Percentiles rank a stretch among this genome's conserved stretches.
phyloP scores from a whole-genome alignment of 768 basidiomycete species.

The Russula ochroleuca region DNA sequence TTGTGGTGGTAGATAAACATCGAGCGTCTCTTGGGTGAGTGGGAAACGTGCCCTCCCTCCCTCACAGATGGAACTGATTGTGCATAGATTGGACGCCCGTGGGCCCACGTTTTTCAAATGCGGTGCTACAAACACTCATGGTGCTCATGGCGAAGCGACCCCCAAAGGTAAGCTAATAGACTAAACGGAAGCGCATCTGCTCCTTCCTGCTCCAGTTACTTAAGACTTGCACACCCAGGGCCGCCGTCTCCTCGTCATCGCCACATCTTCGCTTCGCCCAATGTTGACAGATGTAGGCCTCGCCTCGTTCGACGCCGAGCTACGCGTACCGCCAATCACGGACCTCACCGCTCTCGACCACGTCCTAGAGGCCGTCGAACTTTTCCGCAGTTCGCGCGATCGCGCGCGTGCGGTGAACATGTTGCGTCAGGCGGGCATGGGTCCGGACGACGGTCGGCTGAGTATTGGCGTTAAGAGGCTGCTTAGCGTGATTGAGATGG shows the following conservation, averaged over 20 bases:
- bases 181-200: neutral
- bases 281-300: constrained; percentile 87
- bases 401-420: constrained; percentile 55
- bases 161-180: constrained; percentile 67
- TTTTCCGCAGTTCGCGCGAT: constrained; percentile 61
- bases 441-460: constrained; percentile 42
- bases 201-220: neutral
- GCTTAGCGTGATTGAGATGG: constrained; percentile 91
- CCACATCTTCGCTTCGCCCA: constrained; percentile 84
- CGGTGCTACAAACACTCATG: constrained; percentile 83
- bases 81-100: constrained; percentile 99
- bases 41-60: too few relatives aligned
- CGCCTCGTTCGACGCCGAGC: constrained; percentile 80
- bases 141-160: constrained; percentile 86
- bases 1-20: constrained; percentile 94
- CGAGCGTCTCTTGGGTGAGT: constrained; percentile 84
- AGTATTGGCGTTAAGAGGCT: constrained; percentile 93
- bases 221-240: constrained; percentile 41
- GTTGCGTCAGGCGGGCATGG: constrained; percentile 73
- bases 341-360: constrained; percentile 65
- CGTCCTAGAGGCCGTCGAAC: constrained; percentile 72
- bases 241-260: constrained; percentile 85
- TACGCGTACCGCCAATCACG: constrained; percentile 79
- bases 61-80: too few relatives aligned
- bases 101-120: constrained; percentile 94